These are phyloP conservation scores for Phialophora chinensis DNA, from an alignment of 2,329 filamentous ascomycete species.

Conservation along the genomic window DNA sequence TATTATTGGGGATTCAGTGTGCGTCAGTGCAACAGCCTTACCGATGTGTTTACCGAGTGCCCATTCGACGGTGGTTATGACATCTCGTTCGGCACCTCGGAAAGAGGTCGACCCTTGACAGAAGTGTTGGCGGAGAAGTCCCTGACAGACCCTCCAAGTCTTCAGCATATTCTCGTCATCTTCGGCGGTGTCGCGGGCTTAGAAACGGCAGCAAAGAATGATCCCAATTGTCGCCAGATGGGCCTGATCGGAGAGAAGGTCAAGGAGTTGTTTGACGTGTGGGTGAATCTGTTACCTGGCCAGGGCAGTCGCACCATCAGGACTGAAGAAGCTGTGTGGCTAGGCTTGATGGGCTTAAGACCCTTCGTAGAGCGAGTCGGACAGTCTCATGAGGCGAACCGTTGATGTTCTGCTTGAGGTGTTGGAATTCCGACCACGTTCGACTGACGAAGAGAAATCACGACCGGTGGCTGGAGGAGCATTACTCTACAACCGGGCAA, in stretches of 20 bases:
- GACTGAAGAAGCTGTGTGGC: constrained; percentile 82
- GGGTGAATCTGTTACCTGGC: constrained; percentile 79
- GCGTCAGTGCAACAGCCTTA: constrained; percentile 69
- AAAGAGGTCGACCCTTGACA: constrained; percentile 66
- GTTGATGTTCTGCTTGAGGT: neutral
- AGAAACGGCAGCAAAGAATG: constrained; percentile 72
- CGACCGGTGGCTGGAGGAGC: neutral
- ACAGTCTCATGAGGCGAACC: neutral
- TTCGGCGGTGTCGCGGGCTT: constrained; percentile 82
- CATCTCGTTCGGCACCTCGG: constrained; percentile 80
- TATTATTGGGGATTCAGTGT: constrained; percentile 88
- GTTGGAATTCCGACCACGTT: neutral
- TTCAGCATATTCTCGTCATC: constrained; percentile 74
- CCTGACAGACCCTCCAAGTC: constrained; percentile 47
- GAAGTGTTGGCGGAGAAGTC: constrained; percentile 49
- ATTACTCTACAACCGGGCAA: neutral
- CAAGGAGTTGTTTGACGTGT: constrained; percentile 78
- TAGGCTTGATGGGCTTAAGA: constrained; percentile 73
- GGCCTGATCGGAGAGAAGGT: constrained; percentile 69
- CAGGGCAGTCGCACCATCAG: constrained; percentile 83
- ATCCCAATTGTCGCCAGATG: constrained; percentile 63
- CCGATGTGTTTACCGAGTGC: constrained; percentile 77
- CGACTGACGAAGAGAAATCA: neutral
- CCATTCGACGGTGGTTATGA: constrained; percentile 80
- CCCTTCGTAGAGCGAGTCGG: constrained; percentile 20